Evolutionary conservation across 768 basidiomycete species (phyloP).

Genomic region (Collybia sp.): DNA sequence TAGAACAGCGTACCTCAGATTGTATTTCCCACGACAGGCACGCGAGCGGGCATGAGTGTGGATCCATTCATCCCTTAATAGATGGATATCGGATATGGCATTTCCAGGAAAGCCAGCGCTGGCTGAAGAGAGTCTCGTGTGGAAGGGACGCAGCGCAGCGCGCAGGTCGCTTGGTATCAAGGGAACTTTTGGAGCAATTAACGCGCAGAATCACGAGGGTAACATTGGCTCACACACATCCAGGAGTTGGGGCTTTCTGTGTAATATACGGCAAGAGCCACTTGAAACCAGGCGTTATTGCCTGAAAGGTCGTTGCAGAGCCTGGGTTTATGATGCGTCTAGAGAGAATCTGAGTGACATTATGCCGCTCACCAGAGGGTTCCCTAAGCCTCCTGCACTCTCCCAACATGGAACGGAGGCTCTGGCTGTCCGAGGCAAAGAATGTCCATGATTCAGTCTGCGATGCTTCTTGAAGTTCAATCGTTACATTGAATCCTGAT

Average conservation of each 20-base stretch:
- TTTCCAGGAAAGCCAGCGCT: slow-evolving; percentile 60
- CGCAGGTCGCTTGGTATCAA: slow-evolving; percentile 53
- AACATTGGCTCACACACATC: slow-evolving; percentile 6
- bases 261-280: slow-evolving; percentile 43
- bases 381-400: slow-evolving; percentile 58
- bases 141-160: slow-evolving; percentile 37
- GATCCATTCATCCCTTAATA: slow-evolving; percentile 66
- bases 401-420: slow-evolving; percentile 39
- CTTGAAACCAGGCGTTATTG: slow-evolving; percentile 31
- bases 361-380: slow-evolving; percentile 32
- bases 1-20: slow-evolving; percentile 21
- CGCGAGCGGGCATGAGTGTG: slow-evolving; percentile 34
- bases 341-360: neutral
- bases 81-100: slow-evolving; percentile 51
- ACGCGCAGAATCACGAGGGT: neutral
- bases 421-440: slow-evolving; percentile 41
- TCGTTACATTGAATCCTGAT: slow-evolving; percentile 50
- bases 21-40: slow-evolving; percentile 23
- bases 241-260: slow-evolving; percentile 8
- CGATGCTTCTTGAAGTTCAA: slow-evolving; percentile 36
- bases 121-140: slow-evolving; percentile 51
- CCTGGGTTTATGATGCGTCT: slow-evolving; percentile 17
- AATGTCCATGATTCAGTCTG: slow-evolving; percentile 33
- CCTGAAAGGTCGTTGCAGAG: slow-evolving; percentile 20
- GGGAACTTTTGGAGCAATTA: slow-evolving; percentile 25